These are phyloP conservation scores for Debaryomycetaceae sp. DNA, from an alignment of 1,139 yeast genomes.

Conservation along the genomic window DNA sequence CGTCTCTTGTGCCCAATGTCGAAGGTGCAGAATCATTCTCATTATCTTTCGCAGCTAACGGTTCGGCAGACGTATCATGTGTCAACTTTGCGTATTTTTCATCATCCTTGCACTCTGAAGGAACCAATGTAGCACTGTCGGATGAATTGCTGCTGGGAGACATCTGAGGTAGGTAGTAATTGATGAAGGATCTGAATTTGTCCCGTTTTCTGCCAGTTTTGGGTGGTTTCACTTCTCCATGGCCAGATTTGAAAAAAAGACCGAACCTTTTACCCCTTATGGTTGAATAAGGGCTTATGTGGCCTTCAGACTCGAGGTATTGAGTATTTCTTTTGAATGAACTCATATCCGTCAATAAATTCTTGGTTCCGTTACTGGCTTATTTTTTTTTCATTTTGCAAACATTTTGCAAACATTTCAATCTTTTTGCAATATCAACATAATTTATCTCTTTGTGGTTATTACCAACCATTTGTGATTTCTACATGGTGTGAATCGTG, in stretches of 20 bases:
- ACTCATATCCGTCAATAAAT: background rate
- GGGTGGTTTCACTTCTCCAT: background rate
- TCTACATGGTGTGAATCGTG: background rate
- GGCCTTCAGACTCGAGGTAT: background rate
- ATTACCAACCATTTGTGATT: background rate
- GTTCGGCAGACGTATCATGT: background rate
- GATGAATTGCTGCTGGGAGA: background rate
- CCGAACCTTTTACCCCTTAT: background rate
- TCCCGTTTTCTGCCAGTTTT: constrained; percentile 2
- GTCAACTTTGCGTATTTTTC: background rate
- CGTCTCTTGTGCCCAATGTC: background rate
- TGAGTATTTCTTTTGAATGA: background rate
- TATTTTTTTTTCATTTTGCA: background rate
- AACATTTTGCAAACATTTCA: background rate
- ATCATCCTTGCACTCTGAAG: background rate
- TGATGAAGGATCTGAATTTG: constrained; percentile 2
- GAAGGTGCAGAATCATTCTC: background rate
- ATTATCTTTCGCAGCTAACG: background rate
- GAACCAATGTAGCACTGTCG: constrained; percentile 1
- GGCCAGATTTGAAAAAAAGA: background rate
- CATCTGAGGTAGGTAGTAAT: background rate
- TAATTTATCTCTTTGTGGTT: background rate
- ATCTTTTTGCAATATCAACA: background rate
- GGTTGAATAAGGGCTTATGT: background rate
- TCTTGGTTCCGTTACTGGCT: background rate